Base-by-base conservation (phyloP, 176 grass and related monocot species). In the Ampelocalamus luodianensis region DNA sequence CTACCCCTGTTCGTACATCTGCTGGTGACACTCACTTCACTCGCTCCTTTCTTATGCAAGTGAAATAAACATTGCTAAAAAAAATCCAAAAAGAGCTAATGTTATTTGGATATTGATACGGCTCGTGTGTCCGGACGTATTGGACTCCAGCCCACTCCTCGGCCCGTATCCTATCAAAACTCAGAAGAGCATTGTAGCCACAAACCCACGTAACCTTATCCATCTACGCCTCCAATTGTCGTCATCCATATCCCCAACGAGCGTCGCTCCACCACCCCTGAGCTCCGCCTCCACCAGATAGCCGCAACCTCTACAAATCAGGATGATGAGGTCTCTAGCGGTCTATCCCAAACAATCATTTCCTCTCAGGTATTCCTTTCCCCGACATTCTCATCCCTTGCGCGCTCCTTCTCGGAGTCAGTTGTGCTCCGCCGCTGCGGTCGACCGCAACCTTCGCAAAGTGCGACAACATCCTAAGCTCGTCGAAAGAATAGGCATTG, bases 321-420 rank as follows among this genome's bases (percentile, higher is more conserved):
- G 2, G 53, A 7, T 55, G 6, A 1, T 0, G 6, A 55, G 6
- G 17, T 55, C 0, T 0, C 0, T 0, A 0, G 1, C 6, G 6
- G 2, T 1, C 6, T 55, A 55, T 20, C 6, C 53, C 18, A 2
- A 55, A 53, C 50, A 54, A 55, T 3, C 53, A 6, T 4, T 20
- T 55, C 6, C 6, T 54, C 51, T 54, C 6, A 54, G 0, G 51
- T 49, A 1, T 17, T 54, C 51, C 17, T 54, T 17, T 20, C 51
- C 1, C 51, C 6, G 1, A 3, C 0, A 1, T 54, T 54, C 6
- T 6, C 51, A 54, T 54, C 51, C 18, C 17, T 55, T 20, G 6
- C 2, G 2, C 18, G 6, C 53, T 20, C 53, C 53, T 55, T 6
- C 18, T 55, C 0, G 6, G 4, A 18, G 18, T 55, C 5, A 20